Evolutionary conservation across 345 rosid species (phyloP).

Genomic region (Citrus hindsii): DNA sequence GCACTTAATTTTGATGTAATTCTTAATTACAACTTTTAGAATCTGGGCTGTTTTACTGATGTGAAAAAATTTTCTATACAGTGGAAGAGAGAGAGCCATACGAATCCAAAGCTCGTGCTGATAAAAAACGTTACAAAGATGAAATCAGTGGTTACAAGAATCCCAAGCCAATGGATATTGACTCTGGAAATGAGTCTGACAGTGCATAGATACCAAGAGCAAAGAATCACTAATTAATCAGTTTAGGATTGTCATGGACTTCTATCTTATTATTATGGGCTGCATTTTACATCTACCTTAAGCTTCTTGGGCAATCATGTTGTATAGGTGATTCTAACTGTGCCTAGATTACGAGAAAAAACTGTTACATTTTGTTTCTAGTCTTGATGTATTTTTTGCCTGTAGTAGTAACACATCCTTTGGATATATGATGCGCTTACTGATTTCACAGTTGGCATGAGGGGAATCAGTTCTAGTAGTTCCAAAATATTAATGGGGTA

Average conservation of each 20-base stretch:
- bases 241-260: background rate
- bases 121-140: constrained; percentile 72
- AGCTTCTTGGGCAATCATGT: background rate
- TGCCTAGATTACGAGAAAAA: background rate
- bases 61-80: constrained; percentile 9
- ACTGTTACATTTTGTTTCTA: background rate
- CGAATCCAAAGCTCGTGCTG: constrained; percentile 68
- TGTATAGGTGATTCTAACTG: background rate
- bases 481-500: too few species aligned
- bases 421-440: background rate
- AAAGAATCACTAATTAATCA: background rate
- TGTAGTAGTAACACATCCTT: background rate
- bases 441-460: background rate
- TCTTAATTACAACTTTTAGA: background rate
- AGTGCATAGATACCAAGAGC: constrained; percentile 6
- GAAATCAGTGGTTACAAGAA: constrained; percentile 70
- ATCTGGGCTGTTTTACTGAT: background rate
- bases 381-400: background rate
- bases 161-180: constrained; percentile 59
- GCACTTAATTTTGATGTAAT: background rate
- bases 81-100: constrained; percentile 85
- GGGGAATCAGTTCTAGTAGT: too few species aligned
- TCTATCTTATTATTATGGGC: background rate
- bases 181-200: constrained; percentile 53
- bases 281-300: background rate